Percentiles rank a stretch among this genome's conserved stretches.
These are phyloP conservation scores for Senna tora DNA, from an alignment of 306 rosid genomes.

Conservation along the genomic window DNA sequence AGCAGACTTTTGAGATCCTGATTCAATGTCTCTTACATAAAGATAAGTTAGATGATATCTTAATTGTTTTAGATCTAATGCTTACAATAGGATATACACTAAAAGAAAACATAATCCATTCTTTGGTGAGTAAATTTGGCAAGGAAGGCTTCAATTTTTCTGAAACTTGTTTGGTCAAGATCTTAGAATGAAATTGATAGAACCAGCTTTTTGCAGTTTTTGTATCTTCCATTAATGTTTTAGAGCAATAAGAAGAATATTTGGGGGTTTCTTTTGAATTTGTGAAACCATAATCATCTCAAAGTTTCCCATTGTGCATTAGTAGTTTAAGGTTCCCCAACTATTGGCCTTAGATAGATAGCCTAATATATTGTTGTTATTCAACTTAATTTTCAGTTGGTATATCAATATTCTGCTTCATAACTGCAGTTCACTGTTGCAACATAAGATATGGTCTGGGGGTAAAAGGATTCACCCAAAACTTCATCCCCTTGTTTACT, in stretches of 20 bases:
- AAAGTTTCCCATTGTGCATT: conserved; percentile 1
- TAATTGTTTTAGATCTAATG: conserved; percentile 63
- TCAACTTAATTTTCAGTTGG: not conserved
- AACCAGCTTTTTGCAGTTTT: conserved; percentile 24
- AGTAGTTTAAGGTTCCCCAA: not conserved
- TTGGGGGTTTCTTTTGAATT: not conserved
- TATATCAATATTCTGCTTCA: not conserved
- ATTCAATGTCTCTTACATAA: conserved; percentile 46
- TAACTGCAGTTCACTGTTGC: not conserved
- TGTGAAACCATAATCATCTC: conserved; percentile 11
- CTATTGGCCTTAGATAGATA: not conserved
- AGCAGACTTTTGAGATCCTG: conserved; percentile 55
- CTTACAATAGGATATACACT: conserved; percentile 61
- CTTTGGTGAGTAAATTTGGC: conserved; percentile 54
- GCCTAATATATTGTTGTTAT: not conserved
- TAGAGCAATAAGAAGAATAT: conserved; percentile 28
- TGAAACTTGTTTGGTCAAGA: conserved; percentile 44
- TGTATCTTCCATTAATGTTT: conserved; percentile 35
- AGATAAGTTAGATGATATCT: conserved; percentile 65
- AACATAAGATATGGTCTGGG: not conserved
- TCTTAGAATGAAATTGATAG: conserved; percentile 45
- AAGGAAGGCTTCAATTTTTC: conserved; percentile 38
- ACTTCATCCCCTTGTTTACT: not conserved
- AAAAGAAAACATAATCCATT: conserved; percentile 31
- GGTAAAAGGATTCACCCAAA: not conserved